Conservation (phyloP, 768 basidiomycete species). For the Phylloporus rhodoxanthus region DNA sequence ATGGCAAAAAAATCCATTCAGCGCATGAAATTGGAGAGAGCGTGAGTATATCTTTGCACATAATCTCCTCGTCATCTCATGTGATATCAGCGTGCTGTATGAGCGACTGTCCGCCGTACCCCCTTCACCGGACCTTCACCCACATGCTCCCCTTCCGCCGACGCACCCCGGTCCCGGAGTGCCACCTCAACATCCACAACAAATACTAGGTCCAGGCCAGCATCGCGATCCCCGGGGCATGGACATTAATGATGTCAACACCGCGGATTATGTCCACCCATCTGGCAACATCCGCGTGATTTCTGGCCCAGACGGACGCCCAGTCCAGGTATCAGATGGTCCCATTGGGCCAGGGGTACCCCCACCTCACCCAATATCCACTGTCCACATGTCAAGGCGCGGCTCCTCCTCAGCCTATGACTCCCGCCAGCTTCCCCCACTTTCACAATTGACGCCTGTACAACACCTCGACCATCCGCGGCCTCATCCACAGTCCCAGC, state of each 20-base stretch:
- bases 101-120: slow-evolving; percentile 65
- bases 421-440: slow-evolving; percentile 44
- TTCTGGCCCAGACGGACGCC: slow-evolving; percentile 44
- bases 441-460: slow-evolving; percentile 43
- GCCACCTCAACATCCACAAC: slow-evolving; percentile 31
- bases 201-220: slow-evolving; percentile 14
- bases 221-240: slow-evolving; percentile 38
- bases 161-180: slow-evolving; percentile 32
- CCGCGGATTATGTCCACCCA: slow-evolving; percentile 46
- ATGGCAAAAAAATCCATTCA: slow-evolving; percentile 78
- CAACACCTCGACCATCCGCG: slow-evolving; percentile 35
- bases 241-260: slow-evolving; percentile 43
- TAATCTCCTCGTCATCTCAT: slow-evolving; percentile 25
- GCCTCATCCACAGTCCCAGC: slow-evolving; percentile 31
- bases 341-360: slow-evolving; percentile 37
- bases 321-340: slow-evolving; percentile 46
- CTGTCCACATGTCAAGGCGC: slow-evolving; percentile 40
- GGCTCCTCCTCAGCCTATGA: slow-evolving; percentile 40
- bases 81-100: slow-evolving; percentile 56
- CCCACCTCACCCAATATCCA: slow-evolving; percentile 34
- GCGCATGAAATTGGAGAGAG: slow-evolving; percentile 82
- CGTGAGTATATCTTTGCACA: slow-evolving; percentile 48
- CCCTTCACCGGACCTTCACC: slow-evolving; percentile 47
- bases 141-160: slow-evolving; percentile 32
- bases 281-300: slow-evolving; percentile 44